Conservation (phyloP, 768 basidiomycete genomes). For the Tremella yokohamensis region DNA sequence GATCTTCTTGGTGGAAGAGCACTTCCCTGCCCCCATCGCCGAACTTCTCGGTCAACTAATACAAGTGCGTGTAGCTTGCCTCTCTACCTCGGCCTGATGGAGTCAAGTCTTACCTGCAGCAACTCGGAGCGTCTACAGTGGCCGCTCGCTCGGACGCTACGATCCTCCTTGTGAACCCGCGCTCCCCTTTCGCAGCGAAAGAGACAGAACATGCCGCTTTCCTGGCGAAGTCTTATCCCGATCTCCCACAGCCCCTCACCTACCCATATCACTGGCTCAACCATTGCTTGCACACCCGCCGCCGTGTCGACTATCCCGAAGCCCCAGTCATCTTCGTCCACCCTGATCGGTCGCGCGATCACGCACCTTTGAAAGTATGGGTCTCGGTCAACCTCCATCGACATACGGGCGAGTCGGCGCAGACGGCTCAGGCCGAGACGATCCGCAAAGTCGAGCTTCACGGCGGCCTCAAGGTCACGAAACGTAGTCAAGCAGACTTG, state of each 20-base stretch:
- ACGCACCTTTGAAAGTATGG: slow-evolving; percentile 31
- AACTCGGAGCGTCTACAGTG: slow-evolving; percentile 7
- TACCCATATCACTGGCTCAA: slow-evolving; percentile 36
- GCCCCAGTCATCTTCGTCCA: slow-evolving; percentile 20
- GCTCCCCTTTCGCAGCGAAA: slow-evolving; percentile 5
- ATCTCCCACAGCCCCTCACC: slow-evolving; percentile 13
- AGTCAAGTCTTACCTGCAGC: neutral
- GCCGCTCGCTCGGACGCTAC: slow-evolving; percentile 16
- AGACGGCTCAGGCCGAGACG: slow-evolving; percentile 16
- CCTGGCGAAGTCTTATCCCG: slow-evolving; percentile 13
- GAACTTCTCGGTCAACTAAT: slow-evolving; percentile 2
- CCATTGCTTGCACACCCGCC: slow-evolving; percentile 2
- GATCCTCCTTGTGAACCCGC: slow-evolving; percentile 25
- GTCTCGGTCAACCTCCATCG: slow-evolving; percentile 32
- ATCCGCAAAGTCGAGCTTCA: slow-evolving; percentile 12
- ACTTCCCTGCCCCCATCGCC: slow-evolving; percentile 14
- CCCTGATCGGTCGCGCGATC: slow-evolving; percentile 9
- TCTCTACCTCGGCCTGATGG: too few species aligned
- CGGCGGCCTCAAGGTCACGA: slow-evolving; percentile 29
- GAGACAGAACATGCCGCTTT: slow-evolving; percentile 12
- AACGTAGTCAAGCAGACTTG: slow-evolving; percentile 31
- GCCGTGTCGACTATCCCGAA: neutral
- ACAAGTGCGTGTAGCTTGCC: slow-evolving; percentile 15
- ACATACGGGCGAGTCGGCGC: slow-evolving; percentile 14
- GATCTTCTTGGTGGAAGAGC: slow-evolving; percentile 24